Evolutionary conservation across 2,329 filamentous ascomycete species (phyloP).

Genomic region (Diaporthe vaccinii): DNA sequence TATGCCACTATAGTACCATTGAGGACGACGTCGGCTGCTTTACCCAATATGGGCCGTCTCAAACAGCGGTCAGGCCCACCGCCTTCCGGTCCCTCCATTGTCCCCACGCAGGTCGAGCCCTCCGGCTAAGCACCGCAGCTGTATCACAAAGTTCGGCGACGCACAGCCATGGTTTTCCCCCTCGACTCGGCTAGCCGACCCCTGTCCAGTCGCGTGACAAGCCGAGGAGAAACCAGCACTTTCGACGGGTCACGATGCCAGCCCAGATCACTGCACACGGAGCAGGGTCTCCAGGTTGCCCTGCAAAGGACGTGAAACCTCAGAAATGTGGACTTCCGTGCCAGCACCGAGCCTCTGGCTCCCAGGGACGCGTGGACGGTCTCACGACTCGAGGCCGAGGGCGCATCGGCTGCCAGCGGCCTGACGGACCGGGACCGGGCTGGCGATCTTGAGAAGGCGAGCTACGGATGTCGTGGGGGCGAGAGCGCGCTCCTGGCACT

Average conservation of each 20-base stretch:
- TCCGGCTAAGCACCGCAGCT: slow-evolving; percentile 1
- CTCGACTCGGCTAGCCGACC: not conserved
- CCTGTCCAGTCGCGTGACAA: not conserved
- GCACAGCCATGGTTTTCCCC: not conserved
- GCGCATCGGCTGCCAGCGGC: slow-evolving; percentile 10
- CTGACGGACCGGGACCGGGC: not conserved
- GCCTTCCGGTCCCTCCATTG: slow-evolving; percentile 4
- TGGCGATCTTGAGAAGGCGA: not conserved
- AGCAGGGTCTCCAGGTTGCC: not conserved
- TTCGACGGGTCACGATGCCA: not conserved
- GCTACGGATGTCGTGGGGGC: not conserved
- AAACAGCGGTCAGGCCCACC: slow-evolving; percentile 26
- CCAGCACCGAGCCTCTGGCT: slow-evolving; percentile 12
- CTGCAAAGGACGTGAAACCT: slow-evolving; percentile 1
- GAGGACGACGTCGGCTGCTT: not conserved
- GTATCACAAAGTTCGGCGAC: not conserved
- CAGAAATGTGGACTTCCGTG: slow-evolving; percentile 18
- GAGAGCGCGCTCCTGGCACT: not conserved
- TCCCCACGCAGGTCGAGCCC: not conserved
- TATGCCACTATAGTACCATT: slow-evolving; percentile 11
- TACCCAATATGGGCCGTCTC: slow-evolving; percentile 2
- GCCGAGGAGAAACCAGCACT: not conserved
- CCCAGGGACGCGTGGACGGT: not conserved
- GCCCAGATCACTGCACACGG: not conserved
- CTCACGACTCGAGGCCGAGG: not conserved